Base-by-base conservation (phyloP, 345 rosid species). In the Pelargonium nanum region DNA sequence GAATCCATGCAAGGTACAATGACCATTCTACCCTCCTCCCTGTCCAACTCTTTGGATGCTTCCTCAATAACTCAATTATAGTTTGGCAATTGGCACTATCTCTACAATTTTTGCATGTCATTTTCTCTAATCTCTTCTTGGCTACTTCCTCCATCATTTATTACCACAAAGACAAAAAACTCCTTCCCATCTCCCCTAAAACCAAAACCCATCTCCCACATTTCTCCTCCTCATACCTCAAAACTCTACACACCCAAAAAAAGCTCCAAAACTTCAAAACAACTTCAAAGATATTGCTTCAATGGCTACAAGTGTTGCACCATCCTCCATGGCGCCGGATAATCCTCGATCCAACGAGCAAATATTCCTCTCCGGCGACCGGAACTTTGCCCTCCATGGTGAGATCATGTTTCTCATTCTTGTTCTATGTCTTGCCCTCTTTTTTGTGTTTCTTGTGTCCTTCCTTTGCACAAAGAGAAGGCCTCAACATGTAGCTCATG, bases 311-410 rank as follows among this genome's bases (percentile, higher is more conserved):
- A 53, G 4, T 53, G 26, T 50, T 20, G 32, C 59, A 8, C 34
- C 26, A 6, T 56, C 6, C 13, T 53, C 61, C 61, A 54, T 26
- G 45, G 4, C 22, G 22, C 55, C 32, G 32, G 3, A 23, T 15
- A 17, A 20, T 73, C 55, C 56, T 52, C 19, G 55, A 30, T 26
- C 63, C 5, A 45, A 25, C 20, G 70, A 34, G 17, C 73, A 71
- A 67, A 65, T 70, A 55, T 68, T 10, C 4, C 15, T 67, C 44
- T 78, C 80, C 24, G 53, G 56, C 6, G 88, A 80, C 52, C 73
- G 61, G 4, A 50, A 78, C 58, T 83, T 74, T n/a, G 81, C 78
- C 1, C 65, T 75, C 57, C 75, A 76, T 20, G 88, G 88, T 54
- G 75, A 78, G 77, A 74, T 78, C 51, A 70, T 65, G 83, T 22